Base-by-base conservation (phyloP, 805 yeast species). In the Blastobotrys robertii region DNA sequence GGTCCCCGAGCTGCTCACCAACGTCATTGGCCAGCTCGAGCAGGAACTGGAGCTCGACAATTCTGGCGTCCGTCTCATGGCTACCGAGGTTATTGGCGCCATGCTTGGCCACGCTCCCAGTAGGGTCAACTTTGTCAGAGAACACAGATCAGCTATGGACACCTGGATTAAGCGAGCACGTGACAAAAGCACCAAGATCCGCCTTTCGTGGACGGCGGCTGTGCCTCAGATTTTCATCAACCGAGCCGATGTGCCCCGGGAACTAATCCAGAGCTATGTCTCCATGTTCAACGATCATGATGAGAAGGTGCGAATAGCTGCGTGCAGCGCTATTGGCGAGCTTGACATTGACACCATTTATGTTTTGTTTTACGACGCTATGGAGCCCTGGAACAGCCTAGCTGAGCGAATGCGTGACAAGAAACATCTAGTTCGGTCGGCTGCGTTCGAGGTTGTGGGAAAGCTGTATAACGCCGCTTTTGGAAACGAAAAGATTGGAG, bases 11-110 rank as follows among this genome's bases (percentile, higher is more conserved):
- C 63, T 84, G 14, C 66, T 84, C 8, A 70, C 74, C 3, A 76
- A 92, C 1, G 81, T 83, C 0, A 75, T 84, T 69, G 92, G 94
- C 0, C 72, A 84, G 41, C 65, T 87, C 3, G 84, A 84, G 50
- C 86, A 84, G 53, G 94, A 87, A 50, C 63, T 87, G 34, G 29
- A 43, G 10, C 77, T 76, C 45, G 85, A 94, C 0, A 84, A 81
- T 34, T 77, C 74, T 28, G 59, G 67, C 11, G 67, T 83, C 13
- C 70, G 96, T 49, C 56, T 70, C 0, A 60, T 81, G 42, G 87
- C 95, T 0, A 82, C 94, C 0, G 74, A 74, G 36, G 74, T 92
- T 0, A 72, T 88, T 2, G 90, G 94, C 0, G 61, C 70, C 34
- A 75, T 88, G 56, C 58, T 86, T 1, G 63, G 76, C 0, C 58